These are phyloP conservation scores for Neonectria hederae DNA, from an alignment of 2,329 filamentous ascomycete species.

Conservation along the genomic window DNA sequence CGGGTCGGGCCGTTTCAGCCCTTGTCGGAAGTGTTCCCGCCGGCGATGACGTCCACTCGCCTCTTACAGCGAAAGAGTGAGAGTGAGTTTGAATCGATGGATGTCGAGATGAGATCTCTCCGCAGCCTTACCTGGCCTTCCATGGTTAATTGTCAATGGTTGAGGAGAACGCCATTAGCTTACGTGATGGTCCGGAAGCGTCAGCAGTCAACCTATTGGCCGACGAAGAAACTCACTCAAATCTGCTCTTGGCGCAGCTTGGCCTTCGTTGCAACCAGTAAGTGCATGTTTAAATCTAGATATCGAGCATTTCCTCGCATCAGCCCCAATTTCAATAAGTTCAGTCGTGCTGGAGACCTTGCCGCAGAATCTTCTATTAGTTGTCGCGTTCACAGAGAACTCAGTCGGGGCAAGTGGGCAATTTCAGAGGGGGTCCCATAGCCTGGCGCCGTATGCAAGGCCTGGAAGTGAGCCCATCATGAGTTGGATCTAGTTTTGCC, in stretches of 20 bases:
- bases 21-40: neutral
- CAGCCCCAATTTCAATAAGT: too few relatives aligned
- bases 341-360: too few relatives aligned
- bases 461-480: too few relatives aligned
- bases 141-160: neutral
- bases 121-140: neutral
- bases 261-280: neutral
- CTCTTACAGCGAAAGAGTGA: neutral
- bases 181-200: slow-evolving; percentile 35
- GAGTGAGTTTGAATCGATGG: neutral
- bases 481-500: too few relatives aligned
- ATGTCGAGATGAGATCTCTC: neutral
- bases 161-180: slow-evolving; percentile 25
- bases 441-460: too few relatives aligned
- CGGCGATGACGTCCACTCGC: slow-evolving; percentile 1
- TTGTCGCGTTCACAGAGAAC: too few relatives aligned
- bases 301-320: too few relatives aligned
- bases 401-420: too few relatives aligned
- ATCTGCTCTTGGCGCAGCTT: slow-evolving; percentile 23
- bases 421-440: too few relatives aligned
- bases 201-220: slow-evolving; percentile 32
- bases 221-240: slow-evolving; percentile 36
- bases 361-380: too few relatives aligned
- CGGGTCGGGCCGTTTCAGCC: slow-evolving; percentile 19
- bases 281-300: too few relatives aligned